A percentile compares a stretch with the other conserved stretches of the same genome.
These are phyloP conservation scores for Aspergillus intermedius DNA, from an alignment of 2,329 filamentous ascomycete species.

Conservation along the genomic window DNA sequence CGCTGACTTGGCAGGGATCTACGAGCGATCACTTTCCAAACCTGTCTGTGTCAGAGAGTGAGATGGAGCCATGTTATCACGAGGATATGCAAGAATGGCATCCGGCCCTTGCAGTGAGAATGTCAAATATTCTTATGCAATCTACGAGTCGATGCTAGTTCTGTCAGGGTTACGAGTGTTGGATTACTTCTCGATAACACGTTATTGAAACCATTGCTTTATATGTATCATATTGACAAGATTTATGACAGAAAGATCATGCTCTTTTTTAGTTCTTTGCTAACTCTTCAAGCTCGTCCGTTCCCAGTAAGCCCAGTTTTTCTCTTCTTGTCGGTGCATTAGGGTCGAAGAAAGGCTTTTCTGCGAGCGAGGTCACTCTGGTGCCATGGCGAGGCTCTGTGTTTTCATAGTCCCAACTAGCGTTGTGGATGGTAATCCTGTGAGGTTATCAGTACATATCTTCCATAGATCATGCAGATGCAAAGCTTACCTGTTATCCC, in stretches of 20 bases:
- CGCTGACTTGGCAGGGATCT: not conserved
- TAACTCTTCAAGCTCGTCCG: conserved; percentile 41
- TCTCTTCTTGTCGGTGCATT: conserved; percentile 61
- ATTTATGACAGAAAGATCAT: not conserved
- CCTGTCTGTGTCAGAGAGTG: not conserved
- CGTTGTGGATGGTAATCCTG: conserved; percentile 67
- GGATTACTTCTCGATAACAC: not conserved
- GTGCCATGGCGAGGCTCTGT: conserved; percentile 64
- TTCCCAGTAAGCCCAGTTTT: conserved; percentile 57
- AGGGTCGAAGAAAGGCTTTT: conserved; percentile 62
- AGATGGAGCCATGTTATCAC: not conserved
- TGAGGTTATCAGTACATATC: not conserved
- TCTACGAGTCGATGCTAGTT: not conserved
- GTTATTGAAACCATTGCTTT: not conserved
- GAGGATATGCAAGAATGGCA: not conserved
- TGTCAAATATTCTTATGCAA: not conserved
- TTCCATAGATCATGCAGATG: not conserved
- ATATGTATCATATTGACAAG: not conserved
- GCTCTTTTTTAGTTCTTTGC: not conserved
- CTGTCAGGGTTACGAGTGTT: not conserved
- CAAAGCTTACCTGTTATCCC: conserved; percentile 57
- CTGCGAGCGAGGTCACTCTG: conserved; percentile 62
- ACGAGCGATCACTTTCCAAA: not conserved
- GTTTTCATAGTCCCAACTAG: conserved; percentile 66
- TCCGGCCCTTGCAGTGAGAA: not conserved